Conservation (phyloP, 805 yeast genomes). For the Ogataea naganishii region DNA sequence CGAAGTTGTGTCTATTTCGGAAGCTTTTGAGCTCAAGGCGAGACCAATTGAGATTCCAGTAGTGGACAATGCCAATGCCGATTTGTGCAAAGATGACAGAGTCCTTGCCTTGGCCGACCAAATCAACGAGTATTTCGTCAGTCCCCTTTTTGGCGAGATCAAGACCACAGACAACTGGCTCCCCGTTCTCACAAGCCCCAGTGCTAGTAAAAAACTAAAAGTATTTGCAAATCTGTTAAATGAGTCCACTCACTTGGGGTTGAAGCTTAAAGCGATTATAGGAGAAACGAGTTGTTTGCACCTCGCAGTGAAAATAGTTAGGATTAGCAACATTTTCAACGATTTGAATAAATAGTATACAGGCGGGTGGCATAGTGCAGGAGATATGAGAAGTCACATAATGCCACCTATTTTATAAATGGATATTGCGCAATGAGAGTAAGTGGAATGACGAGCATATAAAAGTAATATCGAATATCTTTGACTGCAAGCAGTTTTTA, state of each 20-base stretch:
- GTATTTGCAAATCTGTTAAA: slow-evolving; percentile 14
- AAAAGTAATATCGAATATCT: too few species aligned
- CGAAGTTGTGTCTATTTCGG: slow-evolving; percentile 56
- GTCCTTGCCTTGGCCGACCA: slow-evolving; percentile 21
- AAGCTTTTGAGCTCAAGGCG: slow-evolving; percentile 53
- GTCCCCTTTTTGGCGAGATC: slow-evolving; percentile 18
- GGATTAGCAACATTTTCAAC: slow-evolving; percentile 17
- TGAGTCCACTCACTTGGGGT: slow-evolving; percentile 19
- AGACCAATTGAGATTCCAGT: slow-evolving; percentile 28
- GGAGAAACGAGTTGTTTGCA: slow-evolving; percentile 27
- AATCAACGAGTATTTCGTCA: slow-evolving; percentile 25
- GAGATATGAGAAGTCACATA: too few species aligned
- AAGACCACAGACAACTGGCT: slow-evolving; percentile 10
- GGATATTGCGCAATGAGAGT: too few species aligned
- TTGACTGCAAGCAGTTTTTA: too few species aligned
- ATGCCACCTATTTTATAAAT: too few species aligned
- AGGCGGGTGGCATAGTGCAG: too few species aligned
- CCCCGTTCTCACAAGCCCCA: slow-evolving; percentile 5
- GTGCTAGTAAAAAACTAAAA: slow-evolving; percentile 11
- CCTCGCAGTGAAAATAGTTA: slow-evolving; percentile 17
- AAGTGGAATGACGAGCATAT: too few species aligned
- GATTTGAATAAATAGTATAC: too few species aligned
- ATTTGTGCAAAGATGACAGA: slow-evolving; percentile 7
- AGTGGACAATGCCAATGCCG: neutral
- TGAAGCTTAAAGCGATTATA: slow-evolving; percentile 32